Evolutionary conservation across 2,329 filamentous ascomycete species (phyloP).

Genomic region (Talaromyces sp.): DNA sequence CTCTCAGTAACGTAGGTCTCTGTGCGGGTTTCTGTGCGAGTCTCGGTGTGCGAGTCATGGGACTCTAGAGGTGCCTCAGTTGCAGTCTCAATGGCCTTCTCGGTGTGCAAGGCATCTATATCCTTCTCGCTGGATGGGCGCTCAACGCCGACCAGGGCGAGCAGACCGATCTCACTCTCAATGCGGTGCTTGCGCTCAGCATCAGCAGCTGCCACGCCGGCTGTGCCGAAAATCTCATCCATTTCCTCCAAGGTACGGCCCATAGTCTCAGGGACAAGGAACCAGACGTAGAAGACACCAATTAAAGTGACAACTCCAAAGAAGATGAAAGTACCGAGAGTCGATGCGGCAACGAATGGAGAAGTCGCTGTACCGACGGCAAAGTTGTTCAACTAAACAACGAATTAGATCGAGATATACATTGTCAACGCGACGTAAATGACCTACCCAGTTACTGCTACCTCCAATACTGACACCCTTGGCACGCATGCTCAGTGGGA

Average conservation of each 20-base stretch:
- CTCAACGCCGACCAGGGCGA: constrained; percentile 32
- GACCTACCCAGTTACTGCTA: constrained; percentile 38
- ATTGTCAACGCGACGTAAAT: not conserved
- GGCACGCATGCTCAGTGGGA: constrained; percentile 69
- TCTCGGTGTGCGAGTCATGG: not conserved
- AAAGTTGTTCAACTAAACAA: constrained; percentile 57
- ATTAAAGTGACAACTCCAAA: constrained; percentile 57
- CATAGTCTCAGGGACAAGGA: constrained; percentile 40
- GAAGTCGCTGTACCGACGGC: constrained; percentile 72
- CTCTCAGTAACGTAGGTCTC: not conserved
- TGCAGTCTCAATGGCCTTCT: constrained; percentile 7
- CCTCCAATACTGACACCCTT: constrained; percentile 51
- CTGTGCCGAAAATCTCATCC: constrained; percentile 42
- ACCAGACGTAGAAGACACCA: constrained; percentile 31
- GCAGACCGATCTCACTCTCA: constrained; percentile 34
- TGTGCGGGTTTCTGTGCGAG: not conserved
- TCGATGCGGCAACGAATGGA: constrained; percentile 64
- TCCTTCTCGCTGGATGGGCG: constrained; percentile 5
- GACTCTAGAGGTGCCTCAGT: not conserved
- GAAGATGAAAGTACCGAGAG: constrained; percentile 71
- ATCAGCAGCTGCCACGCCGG: constrained; percentile 31
- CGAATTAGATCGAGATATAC: constrained; percentile 1
- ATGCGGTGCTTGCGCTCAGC: constrained; percentile 29
- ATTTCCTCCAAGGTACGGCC: constrained; percentile 44
- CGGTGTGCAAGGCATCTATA: constrained; percentile 2